Percentiles rank a stretch among this genome's conserved stretches.
phyloP scores from a whole-genome alignment of 306 rosid genomes.

The Gleditsia sinensis region DNA sequence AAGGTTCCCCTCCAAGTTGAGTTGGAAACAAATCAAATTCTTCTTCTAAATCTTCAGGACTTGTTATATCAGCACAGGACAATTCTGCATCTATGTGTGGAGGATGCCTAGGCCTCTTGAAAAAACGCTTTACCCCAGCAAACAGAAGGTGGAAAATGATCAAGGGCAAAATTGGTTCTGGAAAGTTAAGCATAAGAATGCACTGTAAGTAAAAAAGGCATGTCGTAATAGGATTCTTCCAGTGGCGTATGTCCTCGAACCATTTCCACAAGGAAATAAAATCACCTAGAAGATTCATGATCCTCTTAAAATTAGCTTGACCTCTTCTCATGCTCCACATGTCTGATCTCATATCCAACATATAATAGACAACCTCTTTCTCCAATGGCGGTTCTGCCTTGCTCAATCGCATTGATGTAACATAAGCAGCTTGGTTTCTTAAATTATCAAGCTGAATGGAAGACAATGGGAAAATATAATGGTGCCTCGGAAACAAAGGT shows the following conservation, averaged over 20 bases:
- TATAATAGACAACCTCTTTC: conserved; percentile 44
- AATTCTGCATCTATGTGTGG: conserved; percentile 45
- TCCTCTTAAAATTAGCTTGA: conserved; percentile 37
- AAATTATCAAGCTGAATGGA: conserved; percentile 35
- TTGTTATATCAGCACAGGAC: conserved; percentile 35
- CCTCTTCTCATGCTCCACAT: conserved; percentile 55
- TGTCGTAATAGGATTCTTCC: conserved; percentile 37
- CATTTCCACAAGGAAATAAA: conserved; percentile 36
- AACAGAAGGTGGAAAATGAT: conserved; percentile 22
- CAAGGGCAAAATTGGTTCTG: conserved; percentile 30
- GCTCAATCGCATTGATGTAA: conserved; percentile 33
- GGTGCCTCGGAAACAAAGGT: conserved; percentile 47
- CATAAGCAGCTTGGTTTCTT: conserved; percentile 38
- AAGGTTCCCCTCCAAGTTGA: conserved; percentile 19
- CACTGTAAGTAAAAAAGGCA: conserved; percentile 28
- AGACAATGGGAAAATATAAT: conserved; percentile 46
- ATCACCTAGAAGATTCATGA: conserved; percentile 22
- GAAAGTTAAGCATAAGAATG: conserved; percentile 28
- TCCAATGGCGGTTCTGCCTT: conserved; percentile 46
- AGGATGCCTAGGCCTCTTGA: conserved; percentile 38
- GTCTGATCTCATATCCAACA: conserved; percentile 42
- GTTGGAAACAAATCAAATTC: conserved; percentile 53
- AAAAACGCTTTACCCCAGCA: conserved; percentile 25
- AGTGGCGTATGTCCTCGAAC: conserved; percentile 35
- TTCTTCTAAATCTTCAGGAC: conserved; percentile 47